These are phyloP conservation scores for Scenedesmus sp. DNA, from an alignment of 163 green algal genomes.

Conservation along the genomic window DNA sequence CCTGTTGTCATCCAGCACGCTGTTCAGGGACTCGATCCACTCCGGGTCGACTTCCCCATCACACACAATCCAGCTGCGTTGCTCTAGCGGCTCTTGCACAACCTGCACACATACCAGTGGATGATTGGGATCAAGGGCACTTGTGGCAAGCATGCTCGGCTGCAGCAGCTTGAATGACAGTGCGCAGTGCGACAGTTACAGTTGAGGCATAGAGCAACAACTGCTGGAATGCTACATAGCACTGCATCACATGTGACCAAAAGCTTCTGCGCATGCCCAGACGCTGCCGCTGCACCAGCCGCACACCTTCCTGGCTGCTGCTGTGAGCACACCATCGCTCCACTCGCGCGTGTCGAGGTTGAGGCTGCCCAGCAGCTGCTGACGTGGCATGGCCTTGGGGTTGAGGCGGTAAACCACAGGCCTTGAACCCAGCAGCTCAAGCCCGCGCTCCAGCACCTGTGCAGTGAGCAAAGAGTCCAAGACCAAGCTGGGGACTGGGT, in stretches of 20 bases:
- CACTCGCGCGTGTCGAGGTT: conserved; percentile 89
- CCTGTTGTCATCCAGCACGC: conserved; percentile 71
- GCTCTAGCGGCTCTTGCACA: conserved; percentile 74
- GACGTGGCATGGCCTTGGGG: conserved; percentile 83
- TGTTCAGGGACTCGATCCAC: conserved; percentile 94
- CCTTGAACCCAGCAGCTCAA: conserved; percentile 62
- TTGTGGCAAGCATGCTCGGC: neutral
- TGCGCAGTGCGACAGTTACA: no score
- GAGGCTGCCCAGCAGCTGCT: conserved; percentile 85
- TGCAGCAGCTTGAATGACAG: no score
- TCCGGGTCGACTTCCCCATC: conserved; percentile 92
- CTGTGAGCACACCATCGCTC: conserved; percentile 84
- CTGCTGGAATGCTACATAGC: no score
- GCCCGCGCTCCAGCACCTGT: conserved; percentile 73
- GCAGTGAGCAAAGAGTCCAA: neutral
- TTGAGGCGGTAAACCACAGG: conserved; percentile 74
- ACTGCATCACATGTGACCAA: no score
- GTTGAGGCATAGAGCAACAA: no score
- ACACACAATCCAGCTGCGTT: conserved; percentile 89
- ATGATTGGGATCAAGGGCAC: neutral
- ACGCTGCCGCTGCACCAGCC: neutral
- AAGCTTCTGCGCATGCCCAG: no score
- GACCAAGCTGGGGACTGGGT: neutral
- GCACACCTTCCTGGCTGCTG: conserved; percentile 71
- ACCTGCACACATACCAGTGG: conserved; percentile 54